Evolutionary conservation across 2,329 filamentous ascomycete genomes (phyloP).

Genomic region (Lecanicillium sp.): DNA sequence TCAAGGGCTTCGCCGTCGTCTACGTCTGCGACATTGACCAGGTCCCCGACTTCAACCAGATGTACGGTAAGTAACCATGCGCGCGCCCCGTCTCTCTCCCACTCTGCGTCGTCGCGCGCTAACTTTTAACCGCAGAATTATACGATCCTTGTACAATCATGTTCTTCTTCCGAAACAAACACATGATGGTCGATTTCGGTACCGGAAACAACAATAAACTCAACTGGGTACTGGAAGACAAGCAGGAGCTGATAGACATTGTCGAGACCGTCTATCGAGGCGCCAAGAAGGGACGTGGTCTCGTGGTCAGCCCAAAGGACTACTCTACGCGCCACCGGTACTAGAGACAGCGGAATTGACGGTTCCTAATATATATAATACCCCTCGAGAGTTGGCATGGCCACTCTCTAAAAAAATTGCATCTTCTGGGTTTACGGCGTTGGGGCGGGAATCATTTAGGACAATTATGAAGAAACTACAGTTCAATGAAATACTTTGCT

Average conservation of each 20-base stretch:
- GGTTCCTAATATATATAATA: too few relatives aligned
- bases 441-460: too few relatives aligned
- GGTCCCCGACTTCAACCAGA: constrained; percentile 88
- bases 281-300: constrained; percentile 95
- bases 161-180: constrained; percentile 97
- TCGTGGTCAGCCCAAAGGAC: constrained; percentile 91
- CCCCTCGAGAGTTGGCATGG: too few relatives aligned
- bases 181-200: constrained; percentile 97
- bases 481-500: not conserved
- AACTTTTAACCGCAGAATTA: constrained; percentile 40
- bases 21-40: constrained; percentile 92
- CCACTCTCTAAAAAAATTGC: too few relatives aligned
- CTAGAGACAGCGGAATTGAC: constrained; percentile 17
- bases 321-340: constrained; percentile 35
- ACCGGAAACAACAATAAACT: constrained; percentile 99
- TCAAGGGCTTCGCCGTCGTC: constrained; percentile 89
- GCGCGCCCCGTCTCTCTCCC: constrained; percentile 6
- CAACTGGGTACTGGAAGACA: constrained; percentile 91
- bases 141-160: constrained; percentile 93
- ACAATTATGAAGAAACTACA: too few relatives aligned
- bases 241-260: constrained; percentile 97
- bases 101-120: not conserved
- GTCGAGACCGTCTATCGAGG: constrained; percentile 96
- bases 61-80: constrained; percentile 59
- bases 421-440: too few relatives aligned